Evolutionary conservation across 768 basidiomycete species (phyloP).

Genomic region (Trametes sanguinea): DNA sequence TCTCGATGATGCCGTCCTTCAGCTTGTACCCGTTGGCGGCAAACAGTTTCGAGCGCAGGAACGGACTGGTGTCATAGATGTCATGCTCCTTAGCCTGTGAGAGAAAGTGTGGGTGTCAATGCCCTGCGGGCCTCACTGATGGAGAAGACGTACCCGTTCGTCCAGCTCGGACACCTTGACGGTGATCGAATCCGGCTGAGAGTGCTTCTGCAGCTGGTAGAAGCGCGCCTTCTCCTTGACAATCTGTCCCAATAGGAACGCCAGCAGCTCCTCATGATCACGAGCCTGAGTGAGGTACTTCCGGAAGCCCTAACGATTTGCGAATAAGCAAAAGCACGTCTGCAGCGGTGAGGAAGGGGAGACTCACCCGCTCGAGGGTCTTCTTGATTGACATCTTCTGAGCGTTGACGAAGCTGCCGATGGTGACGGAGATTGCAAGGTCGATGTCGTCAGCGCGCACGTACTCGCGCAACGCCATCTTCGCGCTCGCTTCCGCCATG

Average conservation of each 20-base stretch:
- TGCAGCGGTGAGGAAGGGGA: background rate
- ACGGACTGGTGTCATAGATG: conserved; percentile 86
- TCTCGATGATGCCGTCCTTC: conserved; percentile 65
- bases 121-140: background rate
- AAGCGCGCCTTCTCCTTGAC: conserved; percentile 91
- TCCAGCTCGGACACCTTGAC: conserved; percentile 85
- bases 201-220: conserved; percentile 73
- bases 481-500: conserved; percentile 97
- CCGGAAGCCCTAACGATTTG: conserved; percentile 73
- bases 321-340: background rate
- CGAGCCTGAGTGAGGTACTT: conserved; percentile 96
- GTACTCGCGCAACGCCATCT: conserved; percentile 97
- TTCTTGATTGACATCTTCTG: conserved; percentile 99
- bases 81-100: conserved; percentile 92
- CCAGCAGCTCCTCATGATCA: conserved; percentile 93
- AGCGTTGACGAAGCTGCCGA: conserved; percentile 92
- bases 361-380: conserved; percentile 86
- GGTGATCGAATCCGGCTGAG: conserved; percentile 75
- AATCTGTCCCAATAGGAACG: conserved; percentile 91
- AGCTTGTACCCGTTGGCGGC: conserved; percentile 85
- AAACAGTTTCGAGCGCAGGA: conserved; percentile 85
- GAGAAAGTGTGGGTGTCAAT: background rate
- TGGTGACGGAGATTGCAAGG: conserved; percentile 92
- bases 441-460: conserved; percentile 97
- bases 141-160: conserved; percentile 62